Evolutionary conservation across 495 filamentous ascomycete genomes (phyloP).

Genomic region (Trichoderma reesei): DNA sequence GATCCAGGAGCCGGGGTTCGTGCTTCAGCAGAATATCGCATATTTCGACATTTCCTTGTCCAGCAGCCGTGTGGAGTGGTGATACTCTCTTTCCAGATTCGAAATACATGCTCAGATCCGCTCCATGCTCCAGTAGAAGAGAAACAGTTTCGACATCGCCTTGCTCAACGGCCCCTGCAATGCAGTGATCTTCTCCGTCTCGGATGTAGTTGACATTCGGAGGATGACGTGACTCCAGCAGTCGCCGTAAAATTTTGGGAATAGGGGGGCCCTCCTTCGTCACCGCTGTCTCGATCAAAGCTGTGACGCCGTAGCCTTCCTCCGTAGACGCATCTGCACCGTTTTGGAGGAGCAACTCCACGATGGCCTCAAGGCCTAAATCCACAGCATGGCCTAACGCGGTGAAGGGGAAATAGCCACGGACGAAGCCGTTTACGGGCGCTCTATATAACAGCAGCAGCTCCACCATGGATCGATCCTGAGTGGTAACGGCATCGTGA

Average conservation of each 20-base stretch:
- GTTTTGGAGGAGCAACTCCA: not conserved
- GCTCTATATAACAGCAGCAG: not conserved
- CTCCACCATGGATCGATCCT: not conserved
- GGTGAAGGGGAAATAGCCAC: not conserved
- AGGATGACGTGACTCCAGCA: not conserved
- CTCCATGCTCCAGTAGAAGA: not conserved
- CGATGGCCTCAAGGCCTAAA: not conserved
- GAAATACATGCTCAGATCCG: not conserved
- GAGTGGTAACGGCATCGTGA: not conserved
- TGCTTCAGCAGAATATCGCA: not conserved
- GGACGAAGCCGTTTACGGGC: not conserved
- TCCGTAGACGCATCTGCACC: not conserved
- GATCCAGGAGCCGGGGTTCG: not conserved
- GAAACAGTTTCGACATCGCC: slow-evolving; percentile 1
- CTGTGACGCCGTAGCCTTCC: not conserved
- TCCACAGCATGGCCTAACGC: not conserved
- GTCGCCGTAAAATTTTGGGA: not conserved
- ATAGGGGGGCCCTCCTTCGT: not conserved
- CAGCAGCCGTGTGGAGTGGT: not conserved
- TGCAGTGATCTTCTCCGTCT: not conserved
- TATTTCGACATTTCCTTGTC: not conserved
- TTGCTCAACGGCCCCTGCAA: not conserved
- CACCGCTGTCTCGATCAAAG: not conserved
- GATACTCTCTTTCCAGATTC: not conserved
- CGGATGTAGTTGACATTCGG: not conserved